Evolutionary conservation across 805 yeast genomes (phyloP).

Genomic region (Starmerella vaccinii): DNA sequence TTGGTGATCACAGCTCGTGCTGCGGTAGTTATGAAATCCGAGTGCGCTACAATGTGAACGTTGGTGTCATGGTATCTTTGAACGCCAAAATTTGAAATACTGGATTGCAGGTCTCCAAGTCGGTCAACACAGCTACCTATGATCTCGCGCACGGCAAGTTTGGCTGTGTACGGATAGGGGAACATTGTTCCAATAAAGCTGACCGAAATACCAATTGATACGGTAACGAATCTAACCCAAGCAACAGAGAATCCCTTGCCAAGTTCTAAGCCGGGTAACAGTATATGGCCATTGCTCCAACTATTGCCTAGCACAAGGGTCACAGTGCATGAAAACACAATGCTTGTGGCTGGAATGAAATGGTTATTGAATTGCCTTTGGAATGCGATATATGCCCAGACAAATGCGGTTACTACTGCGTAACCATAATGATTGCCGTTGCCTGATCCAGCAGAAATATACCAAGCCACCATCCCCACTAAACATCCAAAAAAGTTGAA

Average conservation of each 20-base stretch:
- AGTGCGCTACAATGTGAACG: constrained; percentile 23
- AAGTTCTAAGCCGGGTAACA: constrained; percentile 19
- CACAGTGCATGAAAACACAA: constrained; percentile 27
- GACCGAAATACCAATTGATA: constrained; percentile 27
- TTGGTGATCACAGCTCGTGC: constrained; percentile 21
- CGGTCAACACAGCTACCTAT: constrained; percentile 25
- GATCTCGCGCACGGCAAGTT: constrained; percentile 26
- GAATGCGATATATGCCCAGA: constrained; percentile 25
- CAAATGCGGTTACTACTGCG: constrained; percentile 27
- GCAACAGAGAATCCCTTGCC: constrained; percentile 30
- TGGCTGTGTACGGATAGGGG: constrained; percentile 30
- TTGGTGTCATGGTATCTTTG: constrained; percentile 22
- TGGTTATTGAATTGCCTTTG: constrained; percentile 30
- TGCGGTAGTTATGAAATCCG: constrained; percentile 22
- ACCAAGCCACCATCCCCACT: constrained; percentile 32
- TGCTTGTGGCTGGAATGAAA: constrained; percentile 26
- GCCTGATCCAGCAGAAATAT: constrained; percentile 30
- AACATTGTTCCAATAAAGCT: constrained; percentile 29
- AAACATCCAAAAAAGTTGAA: constrained; percentile 29
- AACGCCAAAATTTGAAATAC: constrained; percentile 28
- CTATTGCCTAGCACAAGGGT: constrained; percentile 30
- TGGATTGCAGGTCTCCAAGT: constrained; percentile 28
- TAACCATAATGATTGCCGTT: constrained; percentile 30
- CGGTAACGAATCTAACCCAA: constrained; percentile 31
- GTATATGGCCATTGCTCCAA: constrained; percentile 26